A percentile compares a stretch with the other conserved stretches of the same genome.
phyloP scores from a whole-genome alignment of 139 green algal species.

The Dunaliella primolecta region DNA sequence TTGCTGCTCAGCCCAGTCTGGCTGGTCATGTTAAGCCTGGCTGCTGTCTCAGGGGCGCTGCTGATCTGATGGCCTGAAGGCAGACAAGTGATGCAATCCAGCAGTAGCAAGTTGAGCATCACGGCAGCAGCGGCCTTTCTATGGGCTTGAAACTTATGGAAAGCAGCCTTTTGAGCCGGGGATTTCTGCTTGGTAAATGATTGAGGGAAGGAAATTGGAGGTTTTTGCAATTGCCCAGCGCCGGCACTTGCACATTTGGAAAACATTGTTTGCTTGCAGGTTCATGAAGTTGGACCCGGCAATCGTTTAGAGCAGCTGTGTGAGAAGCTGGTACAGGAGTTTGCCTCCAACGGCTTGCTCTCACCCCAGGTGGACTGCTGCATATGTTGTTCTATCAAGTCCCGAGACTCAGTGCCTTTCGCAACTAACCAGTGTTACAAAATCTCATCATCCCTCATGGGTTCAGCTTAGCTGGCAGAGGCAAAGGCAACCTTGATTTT shows the following conservation, averaged over 20 bases:
- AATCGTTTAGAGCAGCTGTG: conserved; percentile 42
- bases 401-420: background rate
- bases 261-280: background rate
- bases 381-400: background rate
- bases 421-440: background rate
- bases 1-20: background rate
- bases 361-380: conserved; percentile 28
- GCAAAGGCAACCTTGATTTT: no score
- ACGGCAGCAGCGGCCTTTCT: no score
- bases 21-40: background rate
- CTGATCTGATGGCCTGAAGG: background rate
- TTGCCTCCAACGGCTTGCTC: conserved; percentile 36
- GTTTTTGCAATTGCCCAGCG: background rate
- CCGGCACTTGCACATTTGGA: background rate
- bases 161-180: no score
- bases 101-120: no score
- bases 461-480: background rate
- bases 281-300: conserved; percentile 18
- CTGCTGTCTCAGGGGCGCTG: no score
- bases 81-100: background rate
- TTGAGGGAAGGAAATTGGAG: no score
- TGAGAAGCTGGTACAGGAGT: conserved; percentile 34
- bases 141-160: no score
- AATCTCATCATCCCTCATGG: background rate
- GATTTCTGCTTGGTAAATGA: no score